phyloP scores from a whole-genome alignment of 2,329 filamentous ascomycete species.

The Fusarium sp. region DNA sequence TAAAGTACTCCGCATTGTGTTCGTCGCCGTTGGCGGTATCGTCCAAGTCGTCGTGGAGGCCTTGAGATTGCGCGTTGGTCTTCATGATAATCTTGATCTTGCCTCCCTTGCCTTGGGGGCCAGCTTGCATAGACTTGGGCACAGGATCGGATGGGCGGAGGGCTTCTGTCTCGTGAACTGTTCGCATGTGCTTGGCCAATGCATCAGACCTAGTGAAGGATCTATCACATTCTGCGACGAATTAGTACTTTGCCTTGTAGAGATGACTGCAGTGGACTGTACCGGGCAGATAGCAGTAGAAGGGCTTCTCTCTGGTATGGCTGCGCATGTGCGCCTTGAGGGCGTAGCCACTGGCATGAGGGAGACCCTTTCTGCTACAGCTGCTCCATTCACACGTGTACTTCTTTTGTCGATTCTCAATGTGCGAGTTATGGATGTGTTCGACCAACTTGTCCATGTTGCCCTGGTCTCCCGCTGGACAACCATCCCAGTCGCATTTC shows the following conservation, averaged over 20 bases:
- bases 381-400: constrained; percentile 99
- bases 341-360: constrained; percentile 95
- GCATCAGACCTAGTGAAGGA: constrained; percentile 97
- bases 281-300: constrained; percentile 96
- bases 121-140: constrained; percentile 75
- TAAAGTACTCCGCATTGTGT: constrained; percentile 71
- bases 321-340: constrained; percentile 97
- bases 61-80: constrained; percentile 68
- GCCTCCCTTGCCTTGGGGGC: constrained; percentile 60
- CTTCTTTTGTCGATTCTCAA: constrained; percentile 93
- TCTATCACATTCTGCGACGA: constrained; percentile 86
- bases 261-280: constrained; percentile 50
- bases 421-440: constrained; percentile 93
- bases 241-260: constrained; percentile 25
- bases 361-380: constrained; percentile 88
- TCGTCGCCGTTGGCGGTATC: constrained; percentile 70
- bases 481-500: constrained; percentile 83
- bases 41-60: constrained; percentile 70
- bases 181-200: constrained; percentile 97
- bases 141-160: constrained; percentile 84
- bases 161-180: constrained; percentile 96
- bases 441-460: constrained; percentile 88
- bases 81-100: constrained; percentile 77
- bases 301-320: constrained; percentile 97
- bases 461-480: constrained; percentile 76